Percentiles rank a stretch among this genome's conserved stretches.
Evolutionary conservation across 129 eudicot genomes (phyloP).

Genomic region (Chrysanthemum seticuspe): DNA sequence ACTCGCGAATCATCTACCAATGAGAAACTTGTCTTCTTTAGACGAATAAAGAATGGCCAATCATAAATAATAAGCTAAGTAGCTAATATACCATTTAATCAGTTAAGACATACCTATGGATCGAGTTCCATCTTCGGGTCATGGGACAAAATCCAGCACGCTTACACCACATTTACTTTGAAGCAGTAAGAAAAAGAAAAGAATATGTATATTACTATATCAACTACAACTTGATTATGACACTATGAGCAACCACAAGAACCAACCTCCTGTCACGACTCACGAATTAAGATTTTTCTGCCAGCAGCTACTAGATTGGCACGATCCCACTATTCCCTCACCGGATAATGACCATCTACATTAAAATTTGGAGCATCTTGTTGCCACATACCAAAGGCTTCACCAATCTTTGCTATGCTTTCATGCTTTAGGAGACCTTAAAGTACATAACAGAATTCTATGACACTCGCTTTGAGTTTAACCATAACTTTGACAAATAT

Average conservation of each 20-base stretch:
- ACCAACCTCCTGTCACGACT: conserved; percentile 77
- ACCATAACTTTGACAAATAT: conserved; percentile 4
- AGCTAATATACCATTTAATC: conserved; percentile 63
- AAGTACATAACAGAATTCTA: not conserved
- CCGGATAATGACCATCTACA: conserved; percentile 94
- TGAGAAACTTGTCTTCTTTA: not conserved
- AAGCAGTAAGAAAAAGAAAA: conserved; percentile 44
- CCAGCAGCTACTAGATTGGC: conserved; percentile 92
- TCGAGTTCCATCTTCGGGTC: conserved; percentile 62
- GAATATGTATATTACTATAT: conserved; percentile 59
- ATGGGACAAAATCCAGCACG: conserved; percentile 83
- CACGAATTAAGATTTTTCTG: conserved; percentile 42
- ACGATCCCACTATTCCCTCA: conserved; percentile 91
- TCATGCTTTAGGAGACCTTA: conserved; percentile 93
- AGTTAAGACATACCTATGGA: conserved; percentile 61
- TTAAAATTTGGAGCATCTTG: conserved; percentile 74
- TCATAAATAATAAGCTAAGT: not conserved
- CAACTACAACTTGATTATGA: conserved; percentile 98
- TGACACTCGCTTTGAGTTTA: not conserved
- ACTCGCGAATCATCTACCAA: no score
- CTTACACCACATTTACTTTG: conserved; percentile 99
- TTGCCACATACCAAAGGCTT: conserved; percentile 83
- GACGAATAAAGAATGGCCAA: not conserved
- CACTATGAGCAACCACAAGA: conserved; percentile 99
- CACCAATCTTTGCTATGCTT: conserved; percentile 78